Conservation (phyloP, 305 asterid species). For the Fraxinus greggii region DNA sequence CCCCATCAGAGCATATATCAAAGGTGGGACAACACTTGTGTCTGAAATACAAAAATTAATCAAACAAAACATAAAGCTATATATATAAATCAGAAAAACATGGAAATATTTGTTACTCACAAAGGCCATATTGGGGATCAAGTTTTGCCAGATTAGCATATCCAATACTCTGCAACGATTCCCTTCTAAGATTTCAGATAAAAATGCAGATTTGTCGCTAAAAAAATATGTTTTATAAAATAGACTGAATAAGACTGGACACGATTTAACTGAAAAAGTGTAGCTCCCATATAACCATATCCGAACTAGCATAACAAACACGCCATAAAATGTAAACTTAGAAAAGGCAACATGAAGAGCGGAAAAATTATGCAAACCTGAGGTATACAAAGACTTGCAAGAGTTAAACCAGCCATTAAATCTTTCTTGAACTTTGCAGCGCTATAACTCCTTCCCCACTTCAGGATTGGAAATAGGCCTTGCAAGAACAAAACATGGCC, state of each 20-base stretch:
- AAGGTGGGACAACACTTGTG: slow-evolving; percentile 39
- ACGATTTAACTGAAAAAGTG: not conserved
- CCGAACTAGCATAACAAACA: not conserved
- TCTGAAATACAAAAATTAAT: slow-evolving; percentile 24
- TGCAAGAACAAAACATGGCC: slow-evolving; percentile 28
- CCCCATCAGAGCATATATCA: slow-evolving; percentile 41
- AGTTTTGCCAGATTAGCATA: slow-evolving; percentile 40
- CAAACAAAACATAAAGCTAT: not conserved
- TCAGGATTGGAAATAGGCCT: slow-evolving; percentile 61
- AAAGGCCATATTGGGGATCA: slow-evolving; percentile 35
- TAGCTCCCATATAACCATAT: not conserved
- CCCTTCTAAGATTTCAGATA: not conserved
- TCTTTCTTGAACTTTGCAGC: slow-evolving; percentile 67
- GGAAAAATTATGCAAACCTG: slow-evolving; percentile 43
- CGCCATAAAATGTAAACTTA: not conserved
- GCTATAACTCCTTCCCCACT: slow-evolving; percentile 65
- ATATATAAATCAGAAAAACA: not conserved
- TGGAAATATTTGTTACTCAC: slow-evolving; percentile 23
- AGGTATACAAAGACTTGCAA: slow-evolving; percentile 87
- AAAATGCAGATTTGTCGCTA: not conserved
- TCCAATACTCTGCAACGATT: slow-evolving; percentile 33
- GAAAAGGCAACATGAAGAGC: not conserved
- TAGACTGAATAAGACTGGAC: not conserved
- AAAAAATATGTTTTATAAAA: not conserved
- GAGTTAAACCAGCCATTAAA: slow-evolving; percentile 80